phyloP scores from a whole-genome alignment of 2,329 filamentous ascomycete species.

The Alternaria arborescens region DNA sequence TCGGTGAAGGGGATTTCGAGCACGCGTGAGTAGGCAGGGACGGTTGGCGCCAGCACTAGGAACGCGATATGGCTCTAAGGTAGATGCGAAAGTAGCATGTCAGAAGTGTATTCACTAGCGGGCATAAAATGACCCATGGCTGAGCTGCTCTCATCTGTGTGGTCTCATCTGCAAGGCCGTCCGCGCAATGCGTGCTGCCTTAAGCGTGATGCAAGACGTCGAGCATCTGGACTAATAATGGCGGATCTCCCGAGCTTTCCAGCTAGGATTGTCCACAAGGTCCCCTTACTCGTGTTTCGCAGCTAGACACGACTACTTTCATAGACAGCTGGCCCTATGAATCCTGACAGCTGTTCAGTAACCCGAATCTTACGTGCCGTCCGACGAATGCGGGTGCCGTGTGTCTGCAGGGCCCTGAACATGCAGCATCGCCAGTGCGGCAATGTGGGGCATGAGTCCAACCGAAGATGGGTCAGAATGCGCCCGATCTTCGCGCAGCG shows the following conservation, averaged over 20 bases:
- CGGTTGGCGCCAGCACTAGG: constrained; percentile 8
- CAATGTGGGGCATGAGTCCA: constrained; percentile 7
- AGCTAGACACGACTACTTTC: constrained; percentile 18
- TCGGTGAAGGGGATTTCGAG: constrained; percentile 7
- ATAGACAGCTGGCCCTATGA: constrained; percentile 19
- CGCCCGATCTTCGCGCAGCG: constrained; percentile 19
- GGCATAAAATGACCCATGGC: constrained; percentile 14
- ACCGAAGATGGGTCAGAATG: constrained; percentile 11
- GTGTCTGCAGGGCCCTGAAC: constrained; percentile 3
- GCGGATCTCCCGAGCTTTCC: constrained; percentile 28
- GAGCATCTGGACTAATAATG: constrained; percentile 39
- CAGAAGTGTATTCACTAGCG: constrained; percentile 13
- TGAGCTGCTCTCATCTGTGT: constrained; percentile 23
- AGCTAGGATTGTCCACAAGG: constrained; percentile 11
- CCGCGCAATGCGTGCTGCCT: constrained; percentile 30
- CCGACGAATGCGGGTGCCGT: neutral
- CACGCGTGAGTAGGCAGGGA: constrained; percentile 20
- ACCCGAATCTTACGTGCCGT: neutral
- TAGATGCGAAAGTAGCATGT: neutral
- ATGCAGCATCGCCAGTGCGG: constrained; percentile 2
- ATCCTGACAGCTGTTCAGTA: neutral
- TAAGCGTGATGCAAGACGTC: constrained; percentile 27
- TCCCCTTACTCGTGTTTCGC: constrained; percentile 7
- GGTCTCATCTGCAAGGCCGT: constrained; percentile 26
- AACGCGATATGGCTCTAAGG: constrained; percentile 11